Conservation (phyloP, 495 filamentous ascomycete genomes). For the Penicillium coprophilum region DNA sequence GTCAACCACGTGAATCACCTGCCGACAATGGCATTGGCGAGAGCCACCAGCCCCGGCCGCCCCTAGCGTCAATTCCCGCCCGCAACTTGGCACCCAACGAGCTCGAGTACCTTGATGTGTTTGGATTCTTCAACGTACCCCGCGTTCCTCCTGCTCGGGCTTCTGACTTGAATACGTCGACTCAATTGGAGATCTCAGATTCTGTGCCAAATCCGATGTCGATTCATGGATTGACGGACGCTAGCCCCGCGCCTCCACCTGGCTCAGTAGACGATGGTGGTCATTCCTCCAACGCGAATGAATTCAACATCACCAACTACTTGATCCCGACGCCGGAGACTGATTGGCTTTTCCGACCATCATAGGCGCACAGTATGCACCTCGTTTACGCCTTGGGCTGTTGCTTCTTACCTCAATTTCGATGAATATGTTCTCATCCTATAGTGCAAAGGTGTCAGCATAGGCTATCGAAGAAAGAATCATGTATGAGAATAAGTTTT, state of each 20-base stretch:
- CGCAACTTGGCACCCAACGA: conserved; percentile 74
- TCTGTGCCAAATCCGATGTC: conserved; percentile 44
- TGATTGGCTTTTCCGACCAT: conserved; percentile 47
- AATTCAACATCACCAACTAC: conserved; percentile 52
- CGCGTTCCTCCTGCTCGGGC: conserved; percentile 54
- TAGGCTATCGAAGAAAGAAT: no score
- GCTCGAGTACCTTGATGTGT: conserved; percentile 87
- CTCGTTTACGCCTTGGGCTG: neutral
- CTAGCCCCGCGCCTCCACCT: conserved; percentile 13
- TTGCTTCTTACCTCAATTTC: neutral
- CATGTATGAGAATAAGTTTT: no score
- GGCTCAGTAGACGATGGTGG: conserved; percentile 27
- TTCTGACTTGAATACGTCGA: conserved; percentile 22
- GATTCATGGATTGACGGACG: conserved; percentile 39
- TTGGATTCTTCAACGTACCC: conserved; percentile 90
- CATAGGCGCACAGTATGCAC: conserved; percentile 13
- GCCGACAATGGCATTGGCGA: conserved; percentile 33
- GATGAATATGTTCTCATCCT: neutral
- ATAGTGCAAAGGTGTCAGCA: no score
- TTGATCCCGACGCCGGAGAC: conserved; percentile 49
- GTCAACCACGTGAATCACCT: conserved; percentile 64
- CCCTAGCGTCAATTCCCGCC: conserved; percentile 35
- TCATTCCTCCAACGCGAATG: conserved; percentile 33
- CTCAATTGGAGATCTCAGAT: conserved; percentile 32
- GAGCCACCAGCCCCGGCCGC: conserved; percentile 17